These are phyloP conservation scores for Pichia heedii DNA, from an alignment of 805 yeast species.

Conservation along the genomic window DNA sequence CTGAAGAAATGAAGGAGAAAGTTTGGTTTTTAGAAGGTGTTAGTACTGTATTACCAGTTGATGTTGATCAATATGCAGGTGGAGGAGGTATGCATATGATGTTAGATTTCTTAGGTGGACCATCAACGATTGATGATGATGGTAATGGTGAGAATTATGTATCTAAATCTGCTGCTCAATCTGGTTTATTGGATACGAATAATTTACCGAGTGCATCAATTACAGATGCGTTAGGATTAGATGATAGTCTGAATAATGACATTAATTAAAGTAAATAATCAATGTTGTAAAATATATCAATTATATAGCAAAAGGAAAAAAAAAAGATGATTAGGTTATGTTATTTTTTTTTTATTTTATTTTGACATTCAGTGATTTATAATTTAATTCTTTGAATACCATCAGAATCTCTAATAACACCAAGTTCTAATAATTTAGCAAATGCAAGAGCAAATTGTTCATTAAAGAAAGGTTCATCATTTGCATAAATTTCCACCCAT, in stretches of 20 bases:
- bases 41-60: constrained; percentile 78
- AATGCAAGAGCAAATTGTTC: constrained; percentile 59
- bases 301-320: constrained; percentile 1
- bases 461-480: constrained; percentile 53
- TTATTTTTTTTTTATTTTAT: no score
- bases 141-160: constrained; percentile 33
- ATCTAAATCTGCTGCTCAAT: constrained; percentile 33
- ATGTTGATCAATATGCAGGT: constrained; percentile 84
- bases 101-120: constrained; percentile 78
- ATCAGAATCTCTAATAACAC: constrained; percentile 29
- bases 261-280: not conserved
- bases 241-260: constrained; percentile 31
- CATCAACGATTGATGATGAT: constrained; percentile 28
- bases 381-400: constrained; percentile 24
- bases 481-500: constrained; percentile 62
- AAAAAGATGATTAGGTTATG: not conserved
- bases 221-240: constrained; percentile 37
- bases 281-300: not conserved
- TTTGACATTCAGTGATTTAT: not conserved
- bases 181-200: constrained; percentile 43
- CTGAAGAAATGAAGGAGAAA: constrained; percentile 77
- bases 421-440: constrained; percentile 48
- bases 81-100: constrained; percentile 91
- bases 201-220: constrained; percentile 45
- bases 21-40: constrained; percentile 96